Evolutionary conservation across 352 stramenopile species (phyloP), one percentile per base, ranked within the genome.

Genomic region (Globisporangium perplexum): DNA sequence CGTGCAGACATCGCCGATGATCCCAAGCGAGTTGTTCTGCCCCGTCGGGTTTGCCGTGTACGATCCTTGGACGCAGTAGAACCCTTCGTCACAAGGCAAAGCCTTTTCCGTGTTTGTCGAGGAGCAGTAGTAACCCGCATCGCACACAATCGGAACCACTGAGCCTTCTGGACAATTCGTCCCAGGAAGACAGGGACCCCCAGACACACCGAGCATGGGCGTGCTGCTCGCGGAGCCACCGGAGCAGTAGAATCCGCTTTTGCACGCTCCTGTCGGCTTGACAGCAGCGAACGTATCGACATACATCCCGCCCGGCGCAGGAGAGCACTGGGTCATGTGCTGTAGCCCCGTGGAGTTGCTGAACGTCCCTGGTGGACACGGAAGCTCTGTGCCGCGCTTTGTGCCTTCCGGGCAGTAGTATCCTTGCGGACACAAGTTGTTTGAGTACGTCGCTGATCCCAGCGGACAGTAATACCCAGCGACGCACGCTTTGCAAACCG

Each of bases 81-180:
- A 96, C 0, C 90, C 90, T 33, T 75, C 57, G 5, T 75, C 60
- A 35, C 90, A 97, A 0, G 77, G 73, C 8, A 90, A 30, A 6
- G 85, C 82, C 35, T 71, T 63, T 12, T 90, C 66, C 0, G 72
- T 87, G 54, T 94, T 91, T 4, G 77, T 85, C 5, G 84, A 90
- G 0, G 74, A 72, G 45, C 86, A 96, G 50, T 93, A 95, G 4
- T 71, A 76, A 3, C 85, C 86, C 22, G 82, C 83, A 36, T 74
- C 71, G 36, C 86, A 96, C 26, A 91, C 73, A 30, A 90, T 96
- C 8, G 89, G 84, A 0, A 89, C 59, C 7, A 84, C 81, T 0
- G 88, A 96, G 3, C 74, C 86, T 59, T 91, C 72, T 5, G 81
- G 79, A 46, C 92, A 98, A 51, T 97, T 97, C 17, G 82, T 84